Conservation (phyloP, 1,139 yeast genomes). For the Yamadazyma taylorii region DNA sequence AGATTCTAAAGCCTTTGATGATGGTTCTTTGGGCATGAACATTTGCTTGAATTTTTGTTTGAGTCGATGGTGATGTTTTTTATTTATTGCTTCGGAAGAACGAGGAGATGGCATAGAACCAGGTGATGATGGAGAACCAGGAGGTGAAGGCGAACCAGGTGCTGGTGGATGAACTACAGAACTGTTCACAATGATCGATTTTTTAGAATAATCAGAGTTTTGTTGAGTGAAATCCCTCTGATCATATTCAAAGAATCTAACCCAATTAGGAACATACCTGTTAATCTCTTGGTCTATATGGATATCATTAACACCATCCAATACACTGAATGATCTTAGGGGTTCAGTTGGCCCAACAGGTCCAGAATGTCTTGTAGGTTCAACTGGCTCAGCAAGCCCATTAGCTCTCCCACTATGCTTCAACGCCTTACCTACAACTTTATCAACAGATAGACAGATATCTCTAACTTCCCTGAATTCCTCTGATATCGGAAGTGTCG, state of each 20-base stretch:
- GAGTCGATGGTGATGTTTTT: slow-evolving; percentile 1
- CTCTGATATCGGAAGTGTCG: neutral
- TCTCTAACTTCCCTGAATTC: neutral
- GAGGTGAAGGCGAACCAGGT: neutral
- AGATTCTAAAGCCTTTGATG: too few species aligned
- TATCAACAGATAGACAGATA: slow-evolving; percentile 2
- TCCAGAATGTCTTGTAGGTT: too few species aligned
- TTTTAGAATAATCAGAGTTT: slow-evolving; percentile 8
- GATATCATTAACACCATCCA: too few species aligned
- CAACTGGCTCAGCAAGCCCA: too few species aligned
- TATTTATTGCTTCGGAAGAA: too few species aligned
- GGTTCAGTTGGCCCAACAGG: too few species aligned
- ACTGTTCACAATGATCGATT: neutral
- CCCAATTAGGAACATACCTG: slow-evolving; percentile 10
- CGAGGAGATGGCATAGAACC: neutral
- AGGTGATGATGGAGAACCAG: too few species aligned
- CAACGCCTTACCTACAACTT: neutral
- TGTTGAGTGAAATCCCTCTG: slow-evolving; percentile 4
- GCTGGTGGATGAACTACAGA: too few species aligned
- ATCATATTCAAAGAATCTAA: slow-evolving; percentile 8
- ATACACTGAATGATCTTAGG: too few species aligned
- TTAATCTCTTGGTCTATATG: too few species aligned
- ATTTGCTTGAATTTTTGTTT: slow-evolving; percentile 5
- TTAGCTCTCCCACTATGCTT: too few species aligned
- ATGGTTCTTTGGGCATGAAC: too few species aligned